Evolutionary conservation across 2,329 filamentous ascomycete species (phyloP), one percentile per base, ranked within the genome.

Genomic region (Aureobasidium leucospermi): DNA sequence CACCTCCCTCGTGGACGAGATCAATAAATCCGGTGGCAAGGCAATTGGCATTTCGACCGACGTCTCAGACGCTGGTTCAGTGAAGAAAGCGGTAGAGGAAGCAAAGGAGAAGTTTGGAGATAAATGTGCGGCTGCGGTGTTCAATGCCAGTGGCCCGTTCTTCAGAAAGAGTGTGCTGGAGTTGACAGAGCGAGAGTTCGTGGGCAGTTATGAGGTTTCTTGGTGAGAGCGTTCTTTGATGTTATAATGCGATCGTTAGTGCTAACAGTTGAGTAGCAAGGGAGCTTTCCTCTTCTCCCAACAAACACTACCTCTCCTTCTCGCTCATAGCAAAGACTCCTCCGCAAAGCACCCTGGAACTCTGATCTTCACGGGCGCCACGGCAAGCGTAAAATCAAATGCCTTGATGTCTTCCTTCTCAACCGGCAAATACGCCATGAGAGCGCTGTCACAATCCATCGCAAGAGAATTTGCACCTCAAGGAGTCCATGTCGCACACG

Each of bases 301-400:
- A 71, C 78, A 80, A 2, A 77, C 83, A 0, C 74, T 96, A 0
- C 90, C 91, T 0, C 78, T 86, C 1, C 81, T 96, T 1, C 79
- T 92, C 1, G 79, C 84, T 23, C 78, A 85, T 0, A 81, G 84
- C 0, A 67, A 75, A 41, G 67, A 69, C 42, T 70, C 72, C 36
- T 71, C 72, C 0, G 74, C 76, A 45, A 72, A 81, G 0, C 74
- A 90, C 68, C 89, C 90, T 4, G 90, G 90, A 0, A 87, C 87
- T 0, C 77, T 96, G 19, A 87, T 96, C 67, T 88, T 95, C 73
- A 96, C 91, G 0, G 91, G 91, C 34, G 90, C 91, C 0, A 96
- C 91, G 0, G 91, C 90, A 0, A 89, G 87, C 0, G 65, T 93
- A 16, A 87, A 86, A 67, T 88, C 88, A 4, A 87, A 84, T 10